Conservation (phyloP, 176 grass and related monocot genomes). For the Juncus inflexus region DNA sequence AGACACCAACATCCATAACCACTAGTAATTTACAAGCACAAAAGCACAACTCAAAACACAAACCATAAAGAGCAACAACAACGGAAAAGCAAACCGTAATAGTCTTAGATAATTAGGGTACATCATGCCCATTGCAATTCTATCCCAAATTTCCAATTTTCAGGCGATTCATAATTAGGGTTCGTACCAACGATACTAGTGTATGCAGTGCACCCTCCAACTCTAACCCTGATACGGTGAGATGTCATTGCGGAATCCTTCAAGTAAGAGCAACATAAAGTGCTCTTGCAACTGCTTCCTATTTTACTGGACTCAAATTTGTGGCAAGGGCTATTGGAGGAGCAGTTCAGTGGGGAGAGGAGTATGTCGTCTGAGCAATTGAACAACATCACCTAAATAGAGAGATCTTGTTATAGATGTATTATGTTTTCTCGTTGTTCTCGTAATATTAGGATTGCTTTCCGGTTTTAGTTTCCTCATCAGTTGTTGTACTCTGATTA, state of each 20-base stretch:
- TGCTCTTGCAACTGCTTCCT: constrained; percentile 21
- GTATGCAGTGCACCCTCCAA: constrained; percentile 26
- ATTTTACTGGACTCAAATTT: constrained; percentile 13
- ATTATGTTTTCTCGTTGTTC: too few relatives aligned
- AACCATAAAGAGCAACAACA: not conserved
- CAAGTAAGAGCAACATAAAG: constrained; percentile 24
- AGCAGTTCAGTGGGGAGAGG: constrained; percentile 17
- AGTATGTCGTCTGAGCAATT: constrained; percentile 19
- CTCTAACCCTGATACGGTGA: constrained; percentile 24
- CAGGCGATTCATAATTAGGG: constrained; percentile 2
- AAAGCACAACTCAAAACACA: not conserved
- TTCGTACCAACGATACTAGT: constrained; percentile 18
- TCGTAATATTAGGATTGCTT: too few relatives aligned
- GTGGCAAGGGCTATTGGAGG: constrained; percentile 13
- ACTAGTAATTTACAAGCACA: not conserved
- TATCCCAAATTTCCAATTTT: constrained; percentile 23
- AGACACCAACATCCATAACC: not conserved
- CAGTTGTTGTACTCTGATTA: too few relatives aligned
- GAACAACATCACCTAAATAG: constrained; percentile 26
- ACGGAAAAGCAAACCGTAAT: not conserved
- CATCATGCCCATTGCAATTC: constrained; percentile 24
- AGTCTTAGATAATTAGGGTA: not conserved
- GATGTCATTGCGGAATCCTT: constrained; percentile 30
- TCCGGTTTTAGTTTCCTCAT: too few relatives aligned
- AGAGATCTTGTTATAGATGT: not conserved